Conservation (phyloP, 2,329 filamentous ascomycete species). For the Xylaria sp. region DNA sequence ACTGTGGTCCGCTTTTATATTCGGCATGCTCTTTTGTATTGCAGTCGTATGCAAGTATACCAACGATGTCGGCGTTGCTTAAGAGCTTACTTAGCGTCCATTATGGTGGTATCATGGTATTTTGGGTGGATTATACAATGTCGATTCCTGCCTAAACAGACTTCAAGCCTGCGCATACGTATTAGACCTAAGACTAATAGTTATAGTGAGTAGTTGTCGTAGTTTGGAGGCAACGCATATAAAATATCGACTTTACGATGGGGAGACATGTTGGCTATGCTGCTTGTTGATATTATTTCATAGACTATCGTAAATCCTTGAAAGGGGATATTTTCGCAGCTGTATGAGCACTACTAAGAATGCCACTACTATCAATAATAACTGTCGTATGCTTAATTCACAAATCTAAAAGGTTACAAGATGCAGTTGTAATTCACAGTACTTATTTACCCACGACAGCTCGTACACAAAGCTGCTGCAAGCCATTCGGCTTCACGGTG, state of each 20-base stretch:
- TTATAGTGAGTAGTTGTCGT: background rate
- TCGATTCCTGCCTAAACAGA: constrained; percentile 5
- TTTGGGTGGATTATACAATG: background rate
- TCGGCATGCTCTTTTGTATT: background rate
- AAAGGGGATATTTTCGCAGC: background rate
- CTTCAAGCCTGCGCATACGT: constrained; percentile 4
- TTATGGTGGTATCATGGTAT: background rate
- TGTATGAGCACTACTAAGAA: background rate
- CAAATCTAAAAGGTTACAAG: background rate
- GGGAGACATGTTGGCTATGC: background rate
- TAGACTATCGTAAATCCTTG: background rate
- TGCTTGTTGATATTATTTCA: background rate
- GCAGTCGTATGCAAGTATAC: background rate
- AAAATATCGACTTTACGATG: background rate
- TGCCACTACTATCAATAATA: background rate
- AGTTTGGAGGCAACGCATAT: background rate
- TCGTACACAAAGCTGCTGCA: background rate
- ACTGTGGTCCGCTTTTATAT: background rate
- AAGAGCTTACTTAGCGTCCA: background rate
- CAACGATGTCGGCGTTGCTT: background rate
- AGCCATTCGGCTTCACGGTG: background rate
- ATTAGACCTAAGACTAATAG: background rate
- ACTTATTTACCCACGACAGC: background rate
- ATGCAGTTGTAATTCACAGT: background rate
- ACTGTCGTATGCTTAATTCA: background rate